Evolutionary conservation across 345 rosid species (phyloP).

Genomic region (Leavenworthia alabamica): DNA sequence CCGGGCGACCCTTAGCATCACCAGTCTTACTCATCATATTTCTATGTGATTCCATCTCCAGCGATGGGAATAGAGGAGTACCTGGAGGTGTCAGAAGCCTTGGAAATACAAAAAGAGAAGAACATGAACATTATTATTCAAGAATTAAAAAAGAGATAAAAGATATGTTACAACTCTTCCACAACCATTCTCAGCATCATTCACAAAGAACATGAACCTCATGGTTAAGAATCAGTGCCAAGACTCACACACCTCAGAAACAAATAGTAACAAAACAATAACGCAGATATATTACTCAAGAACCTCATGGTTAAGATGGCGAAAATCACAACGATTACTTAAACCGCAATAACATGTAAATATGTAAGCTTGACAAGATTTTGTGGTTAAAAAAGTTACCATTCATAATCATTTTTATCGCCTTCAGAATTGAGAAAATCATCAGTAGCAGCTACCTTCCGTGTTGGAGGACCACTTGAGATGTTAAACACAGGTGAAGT

Average conservation of each 20-base stretch:
- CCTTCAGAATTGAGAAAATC: constrained; percentile 89
- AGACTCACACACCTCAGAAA: no score
- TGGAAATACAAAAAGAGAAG: constrained; percentile 25
- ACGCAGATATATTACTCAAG: no score
- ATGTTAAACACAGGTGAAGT: constrained; percentile 76
- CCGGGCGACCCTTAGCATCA: constrained; percentile 54
- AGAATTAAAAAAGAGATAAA: neutral
- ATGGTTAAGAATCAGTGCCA: no score
- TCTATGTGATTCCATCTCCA: constrained; percentile 89
- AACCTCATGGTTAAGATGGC: no score
- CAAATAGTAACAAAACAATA: no score
- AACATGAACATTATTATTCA: neutral
- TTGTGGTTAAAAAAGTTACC: constrained; percentile 40
- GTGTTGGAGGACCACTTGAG: constrained; percentile 41
- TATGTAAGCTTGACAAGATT: neutral
- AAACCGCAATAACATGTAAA: neutral
- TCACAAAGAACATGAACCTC: neutral
- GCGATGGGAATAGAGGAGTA: constrained; percentile 91
- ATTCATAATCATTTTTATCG: constrained; percentile 94
- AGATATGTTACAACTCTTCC: neutral
- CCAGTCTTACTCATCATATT: constrained; percentile 62
- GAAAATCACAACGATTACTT: no score
- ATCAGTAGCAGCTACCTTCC: constrained; percentile 61
- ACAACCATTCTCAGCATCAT: constrained; percentile 1
- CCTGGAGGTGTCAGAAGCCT: constrained; percentile 98